Evolutionary conservation across 352 stramenopile species (phyloP).

Genomic region (Phytopythium oedochilum): DNA sequence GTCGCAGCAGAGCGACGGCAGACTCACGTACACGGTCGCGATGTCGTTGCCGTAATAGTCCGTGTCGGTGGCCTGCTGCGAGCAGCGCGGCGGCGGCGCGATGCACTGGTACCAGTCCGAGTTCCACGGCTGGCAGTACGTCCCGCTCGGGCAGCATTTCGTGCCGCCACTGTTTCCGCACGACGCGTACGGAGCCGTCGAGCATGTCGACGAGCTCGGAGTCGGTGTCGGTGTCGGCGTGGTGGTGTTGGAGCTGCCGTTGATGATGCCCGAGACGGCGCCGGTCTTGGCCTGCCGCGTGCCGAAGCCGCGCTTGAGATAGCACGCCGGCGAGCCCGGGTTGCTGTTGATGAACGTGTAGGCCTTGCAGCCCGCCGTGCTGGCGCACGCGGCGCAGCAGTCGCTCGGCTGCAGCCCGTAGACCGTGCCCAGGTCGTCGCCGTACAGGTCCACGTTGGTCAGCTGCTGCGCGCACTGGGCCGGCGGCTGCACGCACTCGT

Average conservation of each 20-base stretch:
- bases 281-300: constrained; percentile 9
- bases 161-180: constrained; percentile 23
- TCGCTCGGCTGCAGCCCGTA: constrained; percentile 19
- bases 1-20: constrained; percentile 33
- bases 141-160: constrained; percentile 23
- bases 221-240: constrained; percentile 7
- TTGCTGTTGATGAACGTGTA: constrained; percentile 44
- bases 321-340: constrained; percentile 19
- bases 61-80: constrained; percentile 21
- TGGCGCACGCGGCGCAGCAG: constrained; percentile 23
- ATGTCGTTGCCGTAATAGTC: constrained; percentile 47
- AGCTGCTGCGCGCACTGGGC: constrained; percentile 17
- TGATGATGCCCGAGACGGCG: constrained; percentile 26
- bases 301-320: constrained; percentile 26
- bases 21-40: constrained; percentile 32
- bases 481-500: constrained; percentile 18
- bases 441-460: constrained; percentile 24
- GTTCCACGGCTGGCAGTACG: constrained; percentile 45
- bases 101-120: constrained; percentile 36
- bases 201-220: constrained; percentile 11
- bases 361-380: constrained; percentile 18
- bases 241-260: constrained; percentile 6
- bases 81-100: constrained; percentile 21
- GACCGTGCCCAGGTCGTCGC: constrained; percentile 19
- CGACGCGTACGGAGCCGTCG: constrained; percentile 7